Percentiles rank a stretch among this genome's conserved stretches.
phyloP scores from a whole-genome alignment of 495 filamentous ascomycete genomes.

The Choiromyces venosus region DNA sequence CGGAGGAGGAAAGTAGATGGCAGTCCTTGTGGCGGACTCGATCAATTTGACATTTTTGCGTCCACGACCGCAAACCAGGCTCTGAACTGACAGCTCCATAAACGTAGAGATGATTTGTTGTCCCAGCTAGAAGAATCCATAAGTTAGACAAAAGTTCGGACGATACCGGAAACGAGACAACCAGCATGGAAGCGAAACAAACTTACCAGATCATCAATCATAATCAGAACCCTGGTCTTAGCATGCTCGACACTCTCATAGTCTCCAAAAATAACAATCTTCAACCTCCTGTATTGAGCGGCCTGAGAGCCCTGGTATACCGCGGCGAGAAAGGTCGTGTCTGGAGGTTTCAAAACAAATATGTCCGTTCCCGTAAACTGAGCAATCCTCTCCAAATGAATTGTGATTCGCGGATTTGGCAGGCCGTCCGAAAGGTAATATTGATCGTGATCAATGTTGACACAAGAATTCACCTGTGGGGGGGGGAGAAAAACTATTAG shows the following conservation, averaged over 20 bases:
- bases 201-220: slow-evolving; percentile 93
- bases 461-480: slow-evolving; percentile 76
- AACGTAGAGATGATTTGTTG: slow-evolving; percentile 75
- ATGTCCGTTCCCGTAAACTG: slow-evolving; percentile 88
- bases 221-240: slow-evolving; percentile 89
- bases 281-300: slow-evolving; percentile 70
- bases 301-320: slow-evolving; percentile 56
- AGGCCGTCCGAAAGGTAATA: slow-evolving; percentile 72
- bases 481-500: background rate
- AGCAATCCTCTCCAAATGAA: slow-evolving; percentile 76
- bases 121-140: slow-evolving; percentile 58
- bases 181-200: slow-evolving; percentile 7
- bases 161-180: slow-evolving; percentile 33
- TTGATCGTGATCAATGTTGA: slow-evolving; percentile 84
- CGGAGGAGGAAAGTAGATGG: slow-evolving; percentile 94
- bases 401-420: slow-evolving; percentile 62
- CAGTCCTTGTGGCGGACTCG: slow-evolving; percentile 85
- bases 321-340: slow-evolving; percentile 50
- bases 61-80: slow-evolving; percentile 80
- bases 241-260: slow-evolving; percentile 93
- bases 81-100: slow-evolving; percentile 81
- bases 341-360: slow-evolving; percentile 81
- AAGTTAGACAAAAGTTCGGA: slow-evolving; percentile 4
- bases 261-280: slow-evolving; percentile 90
- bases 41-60: slow-evolving; percentile 96